phyloP scores from a whole-genome alignment of 139 green algal genomes.

The Yamagishiella unicocca region DNA sequence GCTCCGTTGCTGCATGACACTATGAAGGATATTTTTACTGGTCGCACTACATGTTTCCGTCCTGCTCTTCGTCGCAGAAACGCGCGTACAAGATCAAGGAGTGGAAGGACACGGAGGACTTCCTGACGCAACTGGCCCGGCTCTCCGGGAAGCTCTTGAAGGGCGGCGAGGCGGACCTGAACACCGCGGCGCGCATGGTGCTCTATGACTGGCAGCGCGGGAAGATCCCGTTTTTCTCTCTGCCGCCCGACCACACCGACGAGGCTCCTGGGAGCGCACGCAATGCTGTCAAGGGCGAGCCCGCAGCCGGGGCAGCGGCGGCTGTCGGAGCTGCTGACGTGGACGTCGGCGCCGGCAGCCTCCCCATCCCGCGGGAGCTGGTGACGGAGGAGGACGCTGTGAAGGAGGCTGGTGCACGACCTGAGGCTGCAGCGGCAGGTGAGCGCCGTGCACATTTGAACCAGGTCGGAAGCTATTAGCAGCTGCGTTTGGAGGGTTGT shows the following conservation, averaged over 20 bases:
- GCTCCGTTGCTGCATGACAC: neutral
- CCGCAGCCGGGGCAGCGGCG: neutral
- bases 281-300: neutral
- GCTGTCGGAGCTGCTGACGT: neutral
- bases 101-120: constrained; percentile 93
- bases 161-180: constrained; percentile 95
- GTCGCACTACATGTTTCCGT: too few species aligned
- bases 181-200: constrained; percentile 96
- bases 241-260: constrained; percentile 83
- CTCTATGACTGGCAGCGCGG: constrained; percentile 98
- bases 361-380: constrained; percentile 57
- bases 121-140: constrained; percentile 91
- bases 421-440: constrained; percentile 63
- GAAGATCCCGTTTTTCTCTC: constrained; percentile 96
- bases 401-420: constrained; percentile 59
- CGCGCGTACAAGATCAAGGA: constrained; percentile 88
- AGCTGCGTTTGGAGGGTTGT: too few species aligned
- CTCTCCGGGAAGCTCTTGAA: constrained; percentile 75
- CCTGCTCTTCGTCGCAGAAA: constrained; percentile 49
- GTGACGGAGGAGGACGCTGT: constrained; percentile 71
- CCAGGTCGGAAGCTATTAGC: too few species aligned
- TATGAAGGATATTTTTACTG: neutral
- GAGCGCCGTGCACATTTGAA: too few species aligned
- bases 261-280: constrained; percentile 28
- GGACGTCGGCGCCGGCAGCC: too few species aligned